Conservation (phyloP, 371 early-diverging fungal genomes). For the Chytridium lagenaria region DNA sequence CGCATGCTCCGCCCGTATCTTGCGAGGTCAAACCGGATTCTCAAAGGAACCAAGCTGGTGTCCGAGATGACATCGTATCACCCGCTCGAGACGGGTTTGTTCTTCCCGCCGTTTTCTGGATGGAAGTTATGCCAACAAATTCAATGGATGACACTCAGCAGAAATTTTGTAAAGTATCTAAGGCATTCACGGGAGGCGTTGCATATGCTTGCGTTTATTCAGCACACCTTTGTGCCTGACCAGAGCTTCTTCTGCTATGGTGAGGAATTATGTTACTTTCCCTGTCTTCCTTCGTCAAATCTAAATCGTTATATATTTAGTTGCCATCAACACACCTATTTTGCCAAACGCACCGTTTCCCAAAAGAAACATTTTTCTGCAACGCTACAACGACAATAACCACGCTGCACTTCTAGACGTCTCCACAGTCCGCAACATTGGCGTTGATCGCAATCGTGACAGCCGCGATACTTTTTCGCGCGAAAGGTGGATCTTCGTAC, state of each 20-base stretch:
- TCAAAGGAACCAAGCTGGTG: slow-evolving; percentile 4
- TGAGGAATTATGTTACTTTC: slow-evolving; percentile 1
- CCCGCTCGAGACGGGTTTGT: slow-evolving; percentile 27
- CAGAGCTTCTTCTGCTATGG: slow-evolving; percentile 33
- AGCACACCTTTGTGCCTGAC: slow-evolving; percentile 38
- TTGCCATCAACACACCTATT: slow-evolving; percentile 36
- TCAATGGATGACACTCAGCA: slow-evolving; percentile 34
- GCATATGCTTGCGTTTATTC: slow-evolving; percentile 31
- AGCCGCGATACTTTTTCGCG: slow-evolving; percentile 37
- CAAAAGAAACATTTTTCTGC: not conserved
- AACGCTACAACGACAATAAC: slow-evolving; percentile 37
- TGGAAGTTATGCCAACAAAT: slow-evolving; percentile 23
- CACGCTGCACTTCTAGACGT: slow-evolving; percentile 43
- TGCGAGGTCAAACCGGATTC: slow-evolving; percentile 15
- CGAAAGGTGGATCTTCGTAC: slow-evolving; percentile 39
- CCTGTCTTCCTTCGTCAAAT: not conserved
- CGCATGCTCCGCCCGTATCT: slow-evolving; percentile 21
- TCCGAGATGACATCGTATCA: slow-evolving; percentile 10
- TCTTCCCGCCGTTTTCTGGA: slow-evolving; percentile 24
- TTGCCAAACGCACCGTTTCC: slow-evolving; percentile 24
- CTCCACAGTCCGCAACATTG: slow-evolving; percentile 16
- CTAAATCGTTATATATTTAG: slow-evolving; percentile 10
- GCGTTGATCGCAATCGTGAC: slow-evolving; percentile 13
- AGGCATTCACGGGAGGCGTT: slow-evolving; percentile 17
- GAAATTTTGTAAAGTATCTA: slow-evolving; percentile 18